A percentile compares a stretch with the other conserved stretches of the same genome.
Evolutionary conservation across 257 asterid genomes (phyloP).

Genomic region (Solanum megistacrolobum): DNA sequence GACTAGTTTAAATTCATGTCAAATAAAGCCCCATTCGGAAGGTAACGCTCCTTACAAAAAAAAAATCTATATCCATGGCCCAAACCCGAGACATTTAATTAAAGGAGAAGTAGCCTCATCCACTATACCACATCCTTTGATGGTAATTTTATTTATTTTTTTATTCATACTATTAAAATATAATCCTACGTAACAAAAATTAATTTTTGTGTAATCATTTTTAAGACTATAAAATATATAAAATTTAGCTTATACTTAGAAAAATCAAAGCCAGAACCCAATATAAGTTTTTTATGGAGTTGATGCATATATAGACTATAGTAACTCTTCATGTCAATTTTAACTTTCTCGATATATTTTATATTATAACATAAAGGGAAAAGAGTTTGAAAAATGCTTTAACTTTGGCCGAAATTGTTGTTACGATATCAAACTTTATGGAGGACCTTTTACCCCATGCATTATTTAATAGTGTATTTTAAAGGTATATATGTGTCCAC

Average conservation of each 20-base stretch:
- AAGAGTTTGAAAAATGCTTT: no score
- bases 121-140: not conserved
- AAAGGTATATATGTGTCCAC: no score
- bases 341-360: not conserved
- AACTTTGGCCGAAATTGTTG: no score
- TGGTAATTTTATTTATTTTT: no score
- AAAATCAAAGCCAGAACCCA: not conserved
- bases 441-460: no score
- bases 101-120: no score
- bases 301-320: not conserved
- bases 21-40: no score
- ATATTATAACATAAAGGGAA: not conserved
- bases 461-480: no score
- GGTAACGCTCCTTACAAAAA: no score
- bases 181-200: not conserved
- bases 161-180: not conserved
- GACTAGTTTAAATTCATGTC: no score
- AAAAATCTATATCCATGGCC: accelerated
- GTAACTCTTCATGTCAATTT: not conserved
- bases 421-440: no score
- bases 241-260: not conserved
- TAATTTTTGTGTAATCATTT: not conserved
- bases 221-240: not conserved
- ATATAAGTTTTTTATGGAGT: not conserved
- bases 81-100: no score